Evolutionary conservation across 257 asterid species (phyloP).

Genomic region (Przewalskia tangutica): DNA sequence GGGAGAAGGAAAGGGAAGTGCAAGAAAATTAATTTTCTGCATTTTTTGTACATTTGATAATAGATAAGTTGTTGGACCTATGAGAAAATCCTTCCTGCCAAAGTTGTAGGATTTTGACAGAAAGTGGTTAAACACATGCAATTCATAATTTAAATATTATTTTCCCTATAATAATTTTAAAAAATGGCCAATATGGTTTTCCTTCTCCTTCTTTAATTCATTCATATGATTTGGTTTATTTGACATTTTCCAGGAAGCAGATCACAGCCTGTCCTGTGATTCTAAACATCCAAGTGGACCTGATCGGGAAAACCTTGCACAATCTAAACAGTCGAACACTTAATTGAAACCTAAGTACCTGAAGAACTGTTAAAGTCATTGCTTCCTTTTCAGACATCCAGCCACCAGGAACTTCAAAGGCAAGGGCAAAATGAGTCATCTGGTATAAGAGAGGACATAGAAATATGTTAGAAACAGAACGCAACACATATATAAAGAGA

Average conservation of each 20-base stretch:
- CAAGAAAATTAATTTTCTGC: not conserved
- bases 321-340: not conserved
- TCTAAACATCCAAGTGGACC: not conserved
- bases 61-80: not conserved
- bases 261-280: not conserved
- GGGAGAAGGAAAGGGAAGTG: not conserved
- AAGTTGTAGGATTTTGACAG: not conserved
- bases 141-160: not conserved
- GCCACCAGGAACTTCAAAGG: constrained; percentile 88
- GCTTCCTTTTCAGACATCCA: constrained; percentile 62
- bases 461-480: not conserved
- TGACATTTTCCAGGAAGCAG: not conserved
- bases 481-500: not conserved
- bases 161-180: not conserved
- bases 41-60: not conserved
- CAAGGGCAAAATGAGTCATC: constrained; percentile 86
- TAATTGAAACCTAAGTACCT: constrained; percentile 30
- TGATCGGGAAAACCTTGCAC: not conserved
- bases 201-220: not conserved
- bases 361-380: constrained; percentile 62
- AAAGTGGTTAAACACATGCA: not conserved
- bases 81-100: not conserved
- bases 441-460: constrained; percentile 11
- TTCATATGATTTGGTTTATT: not conserved
- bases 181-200: not conserved